Base-by-base conservation (phyloP, 208 protist genomes). In the Strigomonas galati region DNA sequence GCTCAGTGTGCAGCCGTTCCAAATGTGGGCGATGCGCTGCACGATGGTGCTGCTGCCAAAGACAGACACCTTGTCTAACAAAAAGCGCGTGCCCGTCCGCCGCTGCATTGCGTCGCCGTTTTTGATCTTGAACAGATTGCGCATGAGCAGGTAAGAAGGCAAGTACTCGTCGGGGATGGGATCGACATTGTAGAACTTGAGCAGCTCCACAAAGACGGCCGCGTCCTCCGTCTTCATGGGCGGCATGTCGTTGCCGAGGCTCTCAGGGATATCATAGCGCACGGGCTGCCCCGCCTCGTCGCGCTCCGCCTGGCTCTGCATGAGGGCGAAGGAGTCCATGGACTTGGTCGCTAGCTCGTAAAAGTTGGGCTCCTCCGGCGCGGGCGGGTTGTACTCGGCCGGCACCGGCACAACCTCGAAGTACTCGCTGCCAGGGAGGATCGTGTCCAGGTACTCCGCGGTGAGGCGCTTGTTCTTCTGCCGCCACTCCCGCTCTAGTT, bases 121-220 rank as follows among this genome's bases (percentile, higher is more conserved):
- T 78, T 99, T 99, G 51, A 99, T 92, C 71, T 98, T 98, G 37
- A 99, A 95, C 17, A 99, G 83, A 51, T 99, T 91, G 71, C 97
- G 97, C 95, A 99, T 98, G 53, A 99, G 94, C 48, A 96, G 85
- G 53, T 98, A 91, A 32, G 99, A 97, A 23, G 97, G 97, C 15
- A 91, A 69, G 65, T 98, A 83, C 35, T 98, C 92, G 26, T 92
- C 80, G 19, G 84, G 87, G 32, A 99, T 91, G 40, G 85, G 74
- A 37, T 88, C 84, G 10, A 82, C 84, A 40, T 85, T 84, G 70
- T 92, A 91, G 51, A 96, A 95, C 43, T 92, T 89, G 19, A 99
- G 84, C 40, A 99, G 82, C 59, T 96, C 88, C 44, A 87, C 87
- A 73, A 99, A 99, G 60, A 98, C 97, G 48, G 93, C 85, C 24